Conservation (phyloP, 2,329 filamentous ascomycete species). For the Acephala macrosclerotiorum region DNA sequence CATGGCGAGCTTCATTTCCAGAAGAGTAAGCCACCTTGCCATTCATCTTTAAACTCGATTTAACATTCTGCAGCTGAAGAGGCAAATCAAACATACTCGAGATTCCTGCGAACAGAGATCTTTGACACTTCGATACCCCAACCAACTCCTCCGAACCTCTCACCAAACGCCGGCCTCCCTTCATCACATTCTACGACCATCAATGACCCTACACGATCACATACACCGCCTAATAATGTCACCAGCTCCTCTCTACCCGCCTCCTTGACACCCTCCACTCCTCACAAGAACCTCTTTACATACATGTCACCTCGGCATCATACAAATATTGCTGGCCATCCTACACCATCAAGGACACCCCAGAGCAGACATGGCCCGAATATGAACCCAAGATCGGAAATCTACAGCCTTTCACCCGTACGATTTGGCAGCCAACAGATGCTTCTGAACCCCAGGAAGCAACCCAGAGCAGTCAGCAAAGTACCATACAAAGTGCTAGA, state of each 20-base stretch:
- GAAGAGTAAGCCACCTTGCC: constrained; percentile 69
- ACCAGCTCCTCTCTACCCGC: constrained; percentile 70
- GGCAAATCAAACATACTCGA: constrained; percentile 92
- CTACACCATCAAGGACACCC: constrained; percentile 87
- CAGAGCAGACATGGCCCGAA: constrained; percentile 89
- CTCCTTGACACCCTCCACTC: constrained; percentile 88
- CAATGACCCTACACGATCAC: constrained; percentile 74
- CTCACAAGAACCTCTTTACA: constrained; percentile 96
- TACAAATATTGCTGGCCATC: constrained; percentile 76
- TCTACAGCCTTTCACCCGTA: constrained; percentile 95
- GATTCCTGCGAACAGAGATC: constrained; percentile 85
- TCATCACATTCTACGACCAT: constrained; percentile 61
- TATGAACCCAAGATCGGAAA: constrained; percentile 86
- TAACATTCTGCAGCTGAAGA: constrained; percentile 73
- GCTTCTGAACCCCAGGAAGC: constrained; percentile 87
- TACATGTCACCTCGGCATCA: constrained; percentile 80
- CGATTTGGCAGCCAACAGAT: constrained; percentile 93
- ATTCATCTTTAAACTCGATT: not conserved
- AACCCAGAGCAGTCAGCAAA: constrained; percentile 90
- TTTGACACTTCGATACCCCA: constrained; percentile 93
- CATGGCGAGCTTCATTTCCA: constrained; percentile 95
- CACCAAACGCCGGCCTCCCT: constrained; percentile 62
- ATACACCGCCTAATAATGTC: constrained; percentile 78
- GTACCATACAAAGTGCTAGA: constrained; percentile 98
- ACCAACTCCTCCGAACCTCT: constrained; percentile 68